Conservation (phyloP, 78 protist genomes). For the Trichosphaerium sp. region DNA sequence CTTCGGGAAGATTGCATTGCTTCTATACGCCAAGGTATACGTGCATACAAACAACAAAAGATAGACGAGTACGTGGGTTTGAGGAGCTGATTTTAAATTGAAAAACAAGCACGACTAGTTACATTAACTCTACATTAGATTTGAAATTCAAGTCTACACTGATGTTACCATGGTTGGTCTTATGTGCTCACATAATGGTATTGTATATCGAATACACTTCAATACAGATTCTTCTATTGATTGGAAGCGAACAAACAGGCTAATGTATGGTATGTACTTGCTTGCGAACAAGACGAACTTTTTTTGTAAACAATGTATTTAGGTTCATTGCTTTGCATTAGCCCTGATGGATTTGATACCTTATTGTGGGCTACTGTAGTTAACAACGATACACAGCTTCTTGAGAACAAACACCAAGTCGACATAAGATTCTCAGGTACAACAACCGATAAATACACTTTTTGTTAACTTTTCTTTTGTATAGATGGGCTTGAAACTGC, state of each 20-base stretch:
- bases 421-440: background rate
- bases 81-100: background rate
- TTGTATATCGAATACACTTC: background rate
- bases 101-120: background rate
- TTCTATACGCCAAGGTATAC: slow-evolving; percentile 12
- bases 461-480: background rate
- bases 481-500: background rate
- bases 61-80: background rate
- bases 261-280: background rate
- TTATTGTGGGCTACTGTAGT: background rate
- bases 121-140: background rate
- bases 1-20: slow-evolving; percentile 17
- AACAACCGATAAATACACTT: background rate
- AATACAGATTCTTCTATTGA: background rate
- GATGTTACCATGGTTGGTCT: background rate
- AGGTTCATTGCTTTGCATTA: background rate
- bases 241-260: slow-evolving; percentile 1
- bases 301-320: background rate
- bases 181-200: background rate
- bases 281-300: background rate
- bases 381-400: background rate
- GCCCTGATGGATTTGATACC: background rate
- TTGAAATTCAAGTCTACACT: background rate
- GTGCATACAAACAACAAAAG: background rate
- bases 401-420: background rate